A percentile compares a stretch with the other conserved stretches of the same genome.
Evolutionary conservation across 495 filamentous ascomycete species (phyloP).

Genomic region (Hyaloscypha bicolor): DNA sequence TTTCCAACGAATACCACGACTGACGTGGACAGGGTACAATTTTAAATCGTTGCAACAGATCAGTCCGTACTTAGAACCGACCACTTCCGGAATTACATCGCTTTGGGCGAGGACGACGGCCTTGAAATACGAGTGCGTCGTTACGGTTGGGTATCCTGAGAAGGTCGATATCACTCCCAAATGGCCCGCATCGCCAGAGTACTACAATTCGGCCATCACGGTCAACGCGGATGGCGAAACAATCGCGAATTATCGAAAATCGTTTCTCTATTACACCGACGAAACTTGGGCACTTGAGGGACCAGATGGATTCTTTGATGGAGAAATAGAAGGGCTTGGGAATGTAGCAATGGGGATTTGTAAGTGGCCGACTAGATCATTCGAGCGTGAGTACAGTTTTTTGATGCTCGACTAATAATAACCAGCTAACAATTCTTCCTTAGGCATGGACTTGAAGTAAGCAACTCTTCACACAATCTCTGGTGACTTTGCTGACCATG

Average conservation of each 20-base stretch:
- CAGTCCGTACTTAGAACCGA: constrained; percentile 77
- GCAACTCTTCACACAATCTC: constrained; percentile 11
- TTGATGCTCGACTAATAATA: constrained; percentile 8
- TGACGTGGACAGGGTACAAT: constrained; percentile 72
- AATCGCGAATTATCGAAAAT: constrained; percentile 84
- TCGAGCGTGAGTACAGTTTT: constrained; percentile 20
- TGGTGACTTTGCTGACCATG: constrained; percentile 12
- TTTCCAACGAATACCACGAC: background rate
- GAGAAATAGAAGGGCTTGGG: constrained; percentile 52
- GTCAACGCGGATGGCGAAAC: constrained; percentile 73
- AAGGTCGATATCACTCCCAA: constrained; percentile 47
- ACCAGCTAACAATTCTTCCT: constrained; percentile 16
- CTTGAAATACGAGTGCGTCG: constrained; percentile 69
- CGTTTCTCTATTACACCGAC: constrained; percentile 88
- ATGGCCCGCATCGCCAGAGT: constrained; percentile 46
- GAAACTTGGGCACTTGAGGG: constrained; percentile 89
- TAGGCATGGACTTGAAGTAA: constrained; percentile 72
- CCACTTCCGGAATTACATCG: constrained; percentile 69
- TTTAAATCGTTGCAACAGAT: constrained; percentile 81
- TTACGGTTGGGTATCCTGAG: constrained; percentile 93
- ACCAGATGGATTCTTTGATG: constrained; percentile 58
- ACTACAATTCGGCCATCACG: constrained; percentile 84
- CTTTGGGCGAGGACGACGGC: constrained; percentile 81
- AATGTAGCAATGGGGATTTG: constrained; percentile 85
- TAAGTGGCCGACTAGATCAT: constrained; percentile 38